Evolutionary conservation across 2,329 filamentous ascomycete genomes (phyloP).

Genomic region (Sarocladium kiliense): DNA sequence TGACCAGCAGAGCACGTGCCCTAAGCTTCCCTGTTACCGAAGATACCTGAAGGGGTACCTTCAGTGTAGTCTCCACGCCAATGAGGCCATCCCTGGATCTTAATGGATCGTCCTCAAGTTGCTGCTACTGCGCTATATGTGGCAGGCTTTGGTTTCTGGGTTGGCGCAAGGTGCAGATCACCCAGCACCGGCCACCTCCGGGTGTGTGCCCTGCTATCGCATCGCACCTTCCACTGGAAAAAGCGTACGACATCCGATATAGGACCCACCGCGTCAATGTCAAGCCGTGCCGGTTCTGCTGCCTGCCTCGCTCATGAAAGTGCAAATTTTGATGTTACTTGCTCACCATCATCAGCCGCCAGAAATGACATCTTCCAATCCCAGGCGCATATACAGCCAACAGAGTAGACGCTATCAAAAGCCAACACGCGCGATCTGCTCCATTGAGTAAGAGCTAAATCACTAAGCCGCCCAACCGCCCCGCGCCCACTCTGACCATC

Average conservation of each 20-base stretch:
- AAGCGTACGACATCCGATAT: no score
- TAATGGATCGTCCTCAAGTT: not conserved
- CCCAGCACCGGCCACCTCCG: conserved; percentile 1
- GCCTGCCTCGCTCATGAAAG: not conserved
- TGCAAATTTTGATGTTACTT: not conserved
- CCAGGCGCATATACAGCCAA: not conserved
- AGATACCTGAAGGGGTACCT: not conserved
- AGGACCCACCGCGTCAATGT: conserved; percentile 4
- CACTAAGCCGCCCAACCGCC: not conserved
- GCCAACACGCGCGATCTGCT: not conserved
- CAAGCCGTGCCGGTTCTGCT: not conserved
- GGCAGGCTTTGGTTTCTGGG: not conserved
- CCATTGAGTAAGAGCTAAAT: not conserved
- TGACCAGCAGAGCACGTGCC: conserved; percentile 2
- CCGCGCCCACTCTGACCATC: conserved; percentile 4
- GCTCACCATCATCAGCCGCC: not conserved
- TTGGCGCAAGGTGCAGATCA: not conserved
- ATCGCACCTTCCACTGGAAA: no score
- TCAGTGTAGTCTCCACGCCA: not conserved
- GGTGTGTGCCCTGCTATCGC: not conserved
- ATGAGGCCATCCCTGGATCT: not conserved
- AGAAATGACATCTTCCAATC: not conserved
- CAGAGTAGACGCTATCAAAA: not conserved
- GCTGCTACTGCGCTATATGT: not conserved
- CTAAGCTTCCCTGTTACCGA: not conserved